Conservation (phyloP, 805 yeast species). For the Yamadazyma kitorensis region DNA sequence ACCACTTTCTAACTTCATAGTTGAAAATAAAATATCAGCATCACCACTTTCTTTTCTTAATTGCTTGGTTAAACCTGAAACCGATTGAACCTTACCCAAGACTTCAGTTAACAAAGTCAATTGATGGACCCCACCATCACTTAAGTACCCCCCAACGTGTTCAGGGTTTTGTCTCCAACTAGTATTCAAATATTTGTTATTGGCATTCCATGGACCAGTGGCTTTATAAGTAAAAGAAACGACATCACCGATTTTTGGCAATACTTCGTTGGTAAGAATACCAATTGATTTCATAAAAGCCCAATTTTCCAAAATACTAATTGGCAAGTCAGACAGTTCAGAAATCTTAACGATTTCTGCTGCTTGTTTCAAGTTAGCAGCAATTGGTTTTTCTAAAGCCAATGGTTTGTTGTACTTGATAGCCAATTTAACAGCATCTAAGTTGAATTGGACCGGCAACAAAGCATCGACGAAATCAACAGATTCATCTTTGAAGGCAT, state of each 20-base stretch:
- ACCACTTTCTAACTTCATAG: conserved; percentile 57
- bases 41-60: conserved; percentile 74
- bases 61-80: conserved; percentile 77
- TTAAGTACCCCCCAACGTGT: conserved; percentile 88
- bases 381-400: conserved; percentile 86
- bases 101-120: conserved; percentile 81
- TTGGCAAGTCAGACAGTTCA: conserved; percentile 59
- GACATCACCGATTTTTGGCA: conserved; percentile 71
- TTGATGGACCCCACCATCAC: conserved; percentile 98
- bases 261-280: conserved; percentile 47
- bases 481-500: conserved; percentile 59
- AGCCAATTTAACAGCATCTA: conserved; percentile 66
- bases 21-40: conserved; percentile 76
- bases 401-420: conserved; percentile 75
- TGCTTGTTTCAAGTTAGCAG: conserved; percentile 82
- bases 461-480: conserved; percentile 81
- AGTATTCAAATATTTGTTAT: conserved; percentile 63
- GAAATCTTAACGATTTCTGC: conserved; percentile 70
- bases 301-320: conserved; percentile 86
- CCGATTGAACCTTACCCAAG: conserved; percentile 67
- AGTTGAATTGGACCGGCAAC: conserved; percentile 83
- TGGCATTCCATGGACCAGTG: conserved; percentile 66
- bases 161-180: conserved; percentile 88
- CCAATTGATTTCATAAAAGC: conserved; percentile 61
- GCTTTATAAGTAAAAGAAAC: conserved; percentile 69